Percentiles rank a stretch among this genome's conserved stretches.
Evolutionary conservation across 768 basidiomycete species (phyloP).

Genomic region (Boletellus ananiceps): DNA sequence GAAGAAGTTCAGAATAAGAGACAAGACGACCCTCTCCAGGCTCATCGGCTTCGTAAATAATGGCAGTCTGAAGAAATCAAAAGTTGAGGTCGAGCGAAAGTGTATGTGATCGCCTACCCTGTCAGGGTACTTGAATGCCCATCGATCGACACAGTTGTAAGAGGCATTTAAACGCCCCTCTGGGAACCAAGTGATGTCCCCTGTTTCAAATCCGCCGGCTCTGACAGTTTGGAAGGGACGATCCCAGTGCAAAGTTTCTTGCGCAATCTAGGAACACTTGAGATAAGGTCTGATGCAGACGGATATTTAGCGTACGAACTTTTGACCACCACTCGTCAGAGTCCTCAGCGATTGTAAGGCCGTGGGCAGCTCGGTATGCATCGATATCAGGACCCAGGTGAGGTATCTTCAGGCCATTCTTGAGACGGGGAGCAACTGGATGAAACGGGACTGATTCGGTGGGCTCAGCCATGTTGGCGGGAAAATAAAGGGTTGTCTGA

Average conservation of each 20-base stretch:
- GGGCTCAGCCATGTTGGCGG: conserved; percentile 38
- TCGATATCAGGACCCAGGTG: conserved; percentile 77
- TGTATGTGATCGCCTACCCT: conserved; percentile 43
- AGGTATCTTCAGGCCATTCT: conserved; percentile 57
- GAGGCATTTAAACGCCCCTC: conserved; percentile 90
- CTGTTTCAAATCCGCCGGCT: conserved; percentile 75
- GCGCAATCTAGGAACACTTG: conserved; percentile 48
- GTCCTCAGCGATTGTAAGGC: conserved; percentile 66
- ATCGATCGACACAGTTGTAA: conserved; percentile 97
- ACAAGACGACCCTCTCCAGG: conserved; percentile 73
- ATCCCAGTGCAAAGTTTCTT: conserved; percentile 80
- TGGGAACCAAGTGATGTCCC: conserved; percentile 94
- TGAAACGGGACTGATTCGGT: conserved; percentile 41
- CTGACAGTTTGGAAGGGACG: conserved; percentile 84
- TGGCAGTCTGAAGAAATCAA: conserved; percentile 59
- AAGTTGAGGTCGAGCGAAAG: not conserved
- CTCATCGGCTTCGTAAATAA: conserved; percentile 98
- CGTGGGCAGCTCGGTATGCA: conserved; percentile 67
- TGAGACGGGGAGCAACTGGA: conserved; percentile 74
- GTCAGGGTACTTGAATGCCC: conserved; percentile 87
- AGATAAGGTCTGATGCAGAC: not conserved
- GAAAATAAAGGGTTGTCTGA: conserved; percentile 2
- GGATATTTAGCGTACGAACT: conserved; percentile 34
- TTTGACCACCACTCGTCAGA: conserved; percentile 88
- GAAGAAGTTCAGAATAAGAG: conserved; percentile 80